A percentile compares a stretch with the other conserved stretches of the same genome.
These are phyloP conservation scores for Colletotrichum horii DNA, from an alignment of 2,329 filamentous ascomycete genomes.

Conservation along the genomic window DNA sequence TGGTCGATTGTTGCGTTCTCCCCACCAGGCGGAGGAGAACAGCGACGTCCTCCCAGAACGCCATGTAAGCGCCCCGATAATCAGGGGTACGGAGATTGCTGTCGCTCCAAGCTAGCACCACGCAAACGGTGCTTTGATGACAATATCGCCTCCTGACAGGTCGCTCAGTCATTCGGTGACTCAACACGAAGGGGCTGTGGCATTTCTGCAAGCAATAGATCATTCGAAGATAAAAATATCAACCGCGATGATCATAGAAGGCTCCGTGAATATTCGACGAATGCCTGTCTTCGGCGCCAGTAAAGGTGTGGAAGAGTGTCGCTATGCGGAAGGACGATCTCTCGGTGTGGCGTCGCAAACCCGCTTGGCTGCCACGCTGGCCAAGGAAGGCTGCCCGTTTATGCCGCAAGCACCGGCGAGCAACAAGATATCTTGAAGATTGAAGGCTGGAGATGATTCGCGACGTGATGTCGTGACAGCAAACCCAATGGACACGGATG, in stretches of 20 bases:
- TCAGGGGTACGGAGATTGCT: constrained; percentile 8
- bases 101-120: not conserved
- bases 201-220: not conserved
- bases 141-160: not conserved
- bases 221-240: not conserved
- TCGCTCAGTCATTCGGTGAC: not conserved
- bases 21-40: not conserved
- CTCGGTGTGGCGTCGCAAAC: not conserved
- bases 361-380: not conserved
- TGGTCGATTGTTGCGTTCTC: not conserved
- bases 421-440: not conserved
- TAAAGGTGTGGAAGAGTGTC: not conserved
- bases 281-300: not conserved
- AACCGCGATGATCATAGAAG: not conserved
- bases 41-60: not conserved
- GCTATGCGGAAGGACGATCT: not conserved
- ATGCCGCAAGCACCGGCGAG: not conserved
- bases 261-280: not conserved
- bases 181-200: not conserved
- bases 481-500: not conserved
- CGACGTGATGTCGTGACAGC: not conserved
- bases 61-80: not conserved
- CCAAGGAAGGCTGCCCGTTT: not conserved
- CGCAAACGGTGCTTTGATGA: not conserved
- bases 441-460: not conserved